Conservation (phyloP, 1,284 basidiomycete genomes). For the Trametes hirsuta region DNA sequence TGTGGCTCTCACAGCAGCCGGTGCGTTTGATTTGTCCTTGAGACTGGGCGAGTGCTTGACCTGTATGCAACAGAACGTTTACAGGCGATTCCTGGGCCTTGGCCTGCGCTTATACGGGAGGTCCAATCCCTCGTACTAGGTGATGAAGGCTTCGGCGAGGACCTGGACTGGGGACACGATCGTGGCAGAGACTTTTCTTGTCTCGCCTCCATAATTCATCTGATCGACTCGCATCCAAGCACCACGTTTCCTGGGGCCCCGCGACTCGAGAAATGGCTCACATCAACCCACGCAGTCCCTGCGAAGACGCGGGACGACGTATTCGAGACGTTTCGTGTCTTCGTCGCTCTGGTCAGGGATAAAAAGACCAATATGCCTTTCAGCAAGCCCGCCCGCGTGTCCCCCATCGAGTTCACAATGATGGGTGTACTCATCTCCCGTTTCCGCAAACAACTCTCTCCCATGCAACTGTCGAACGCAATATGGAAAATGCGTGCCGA, state of each 20-base stretch:
- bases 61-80: constrained; percentile 41
- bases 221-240: constrained; percentile 41
- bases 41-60: too few relatives aligned
- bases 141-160: constrained; percentile 46
- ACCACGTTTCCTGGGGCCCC: constrained; percentile 35
- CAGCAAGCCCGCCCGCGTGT: constrained; percentile 43
- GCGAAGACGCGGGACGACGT: constrained; percentile 37
- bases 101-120: constrained; percentile 45
- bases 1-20: constrained; percentile 48
- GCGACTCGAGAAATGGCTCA: constrained; percentile 48
- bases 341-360: constrained; percentile 42
- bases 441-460: constrained; percentile 39
- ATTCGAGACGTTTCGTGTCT: constrained; percentile 46
- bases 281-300: constrained; percentile 32
- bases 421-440: constrained; percentile 47
- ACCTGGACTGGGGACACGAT: constrained; percentile 48
- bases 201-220: constrained; percentile 45
- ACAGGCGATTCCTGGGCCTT: constrained; percentile 49
- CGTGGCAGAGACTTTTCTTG: constrained; percentile 54
- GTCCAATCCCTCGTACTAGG: constrained; percentile 42
- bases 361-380: constrained; percentile 42
- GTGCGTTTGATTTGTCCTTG: constrained; percentile 29
- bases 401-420: constrained; percentile 53
- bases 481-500: constrained; percentile 47
- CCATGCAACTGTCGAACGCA: constrained; percentile 46